Evolutionary conservation across 2,329 filamentous ascomycete species (phyloP), one percentile per base, ranked within the genome.

Genomic region (Dactylellina leptospora): DNA sequence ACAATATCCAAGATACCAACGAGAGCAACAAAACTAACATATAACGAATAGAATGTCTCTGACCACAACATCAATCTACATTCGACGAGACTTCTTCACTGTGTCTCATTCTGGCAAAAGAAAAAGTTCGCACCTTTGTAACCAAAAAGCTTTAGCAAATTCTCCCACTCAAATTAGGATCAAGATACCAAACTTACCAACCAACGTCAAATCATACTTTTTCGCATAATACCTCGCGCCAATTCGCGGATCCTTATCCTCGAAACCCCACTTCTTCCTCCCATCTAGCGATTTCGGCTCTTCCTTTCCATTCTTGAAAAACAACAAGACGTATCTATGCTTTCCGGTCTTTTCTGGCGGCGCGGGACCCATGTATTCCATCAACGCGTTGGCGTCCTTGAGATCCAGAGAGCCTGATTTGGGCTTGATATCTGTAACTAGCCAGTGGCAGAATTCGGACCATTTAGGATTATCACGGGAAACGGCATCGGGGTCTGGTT

Each of bases 361-460:
- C 0, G 78, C 79, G 1, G 82, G 82, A 0, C 81, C 77, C 73
- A 80, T 81, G 75, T 82, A 83, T 11, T 79, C 74, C 44, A 82
- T 76, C 13, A 82, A 70, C n/a, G 81, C 78, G 16, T 78, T 66
- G 4, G 81, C 74, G 18, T 76, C 74, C 4, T 71, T 72, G 16
- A 77, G 42, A 6, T 74, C 56, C n/a, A 77, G 38, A 1, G 70
- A 61, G 25, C 74, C 53, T 0, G 76, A 75, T 4, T 75, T 47
- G 2, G 74, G 56, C 18, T 76, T 77, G 20, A 81, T 61, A 20
- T 78, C 78, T 0, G 79, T 79, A 2, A 80, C 79, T 48, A 83
- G 80, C 80, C 81, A 83, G 75, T 83, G 82, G 72, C 81, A 83
- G 75, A 82, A 79, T 76, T 83, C 82, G 4, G 81, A 79, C 81